Evolutionary conservation across 1,284 basidiomycete species (phyloP), one percentile per base, ranked within the genome.

Genomic region (Sphaerobolus stellatus): DNA sequence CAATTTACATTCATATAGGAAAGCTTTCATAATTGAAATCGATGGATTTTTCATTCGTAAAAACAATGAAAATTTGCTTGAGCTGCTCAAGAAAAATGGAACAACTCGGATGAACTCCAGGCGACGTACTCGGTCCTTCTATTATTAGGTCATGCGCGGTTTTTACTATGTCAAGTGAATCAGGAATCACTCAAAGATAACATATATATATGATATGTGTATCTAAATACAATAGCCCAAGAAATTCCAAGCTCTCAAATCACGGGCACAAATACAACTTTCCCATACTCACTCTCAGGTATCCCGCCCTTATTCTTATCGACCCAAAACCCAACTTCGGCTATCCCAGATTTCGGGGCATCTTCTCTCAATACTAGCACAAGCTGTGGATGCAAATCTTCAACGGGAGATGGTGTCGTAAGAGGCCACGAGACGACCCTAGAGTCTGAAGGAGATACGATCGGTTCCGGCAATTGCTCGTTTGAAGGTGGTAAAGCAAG

Each of bases 311-410:
- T 11, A 3, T 58, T 47, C 25, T 56, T 60, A 7, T 62, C 61
- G 1, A 81, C 75, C 48, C 58, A 69, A 59, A 84, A 76, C 2
- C 68, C 79, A 3, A 84, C 70, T 59, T 84, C 81, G 52, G 73
- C 77, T 5, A 82, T 74, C 1, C 76, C 76, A 5, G 68, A 61
- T 56, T 81, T 76, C 8, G 69, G 71, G 0, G 66, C 68, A 25
- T 67, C 63, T 9, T 53, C 44, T 1, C 79, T 71, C 5, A 62
- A 57, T 20, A 62, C 64, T 16, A 83, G 58, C 11, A 80, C 59
- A 13, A 84, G 66, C 36, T 58, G 62, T 20, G 66, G 66, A 33
- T 30, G 28, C 13, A 45, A 41, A 20, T 18, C 45, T 28, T 28
- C 14, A 9, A 31, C 5, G 7, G 34, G 33, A 4, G 58, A 48